Base-by-base conservation (phyloP, 2,329 filamentous ascomycete genomes). In the Colletotrichum cordylinicola region DNA sequence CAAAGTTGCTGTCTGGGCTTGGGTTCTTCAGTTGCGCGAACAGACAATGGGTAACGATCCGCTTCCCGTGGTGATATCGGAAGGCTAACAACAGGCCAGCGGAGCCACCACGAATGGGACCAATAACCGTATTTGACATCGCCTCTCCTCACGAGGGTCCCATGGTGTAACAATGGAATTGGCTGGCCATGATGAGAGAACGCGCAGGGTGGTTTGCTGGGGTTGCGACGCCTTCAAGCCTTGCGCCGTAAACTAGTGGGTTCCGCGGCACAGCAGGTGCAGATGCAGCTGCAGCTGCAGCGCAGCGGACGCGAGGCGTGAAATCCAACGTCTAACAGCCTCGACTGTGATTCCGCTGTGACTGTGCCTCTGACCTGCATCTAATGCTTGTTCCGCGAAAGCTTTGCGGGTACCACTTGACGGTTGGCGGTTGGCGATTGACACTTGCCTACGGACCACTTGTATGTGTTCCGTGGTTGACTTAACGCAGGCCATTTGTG, bases 51-150 rank as follows among this genome's bases (percentile, higher is more conserved):
- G 27, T 71, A 67, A 39, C 15, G 48, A 74, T 61, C 70, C 64
- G 70, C 70, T 60, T 76, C 65, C 70, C 48, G 58, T 60, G 58
- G 72, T 74, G 67, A 66, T 74, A 66, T 70, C 72, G 56, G 70
- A 48, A 56, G 43, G 69, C 55, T 31, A 67, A 48, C 35, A 18
- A 27, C 37, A 67, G 35, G 62, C 48, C 64, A 65, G 62, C 60
- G 69, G 35, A 62, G 69, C 69, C 33, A 64, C 39, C 62, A 52
- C 33, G 61, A 65, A 73, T 37, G 70, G 58, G 39, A 61, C 43
- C 64, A 75, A 76, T 76, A 61, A 21, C 58, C 64, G 74, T 48
- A 39, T n/a, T 39, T 18, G 58, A 73, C 24, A 35, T 56, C 27
- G 29, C 29, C 48, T 68, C 27, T 18, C 6, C 15, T 55, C 48